Evolutionary conservation across 257 asterid species (phyloP), one percentile per base, ranked within the genome.

Genomic region (Solanum chilense): DNA sequence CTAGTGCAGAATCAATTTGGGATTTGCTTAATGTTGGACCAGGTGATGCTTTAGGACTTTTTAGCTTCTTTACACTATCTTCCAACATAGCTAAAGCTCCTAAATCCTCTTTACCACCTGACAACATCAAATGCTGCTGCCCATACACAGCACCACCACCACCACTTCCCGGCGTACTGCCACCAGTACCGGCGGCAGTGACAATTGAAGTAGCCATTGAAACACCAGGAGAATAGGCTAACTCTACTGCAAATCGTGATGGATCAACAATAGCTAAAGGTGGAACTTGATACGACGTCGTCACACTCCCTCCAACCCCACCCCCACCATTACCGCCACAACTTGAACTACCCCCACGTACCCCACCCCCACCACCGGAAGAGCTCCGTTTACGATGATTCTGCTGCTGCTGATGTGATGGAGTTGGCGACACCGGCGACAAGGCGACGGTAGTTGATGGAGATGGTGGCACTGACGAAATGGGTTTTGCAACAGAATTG

Each of bases 81-180:
- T 97, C 96, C 82, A 97, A 80, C 96, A 90, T 95, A 20, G 98
- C 99, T 13, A 97, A 87, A 37, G 99, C 96, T 2, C 98, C 97
- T 78, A 97, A 92, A 88, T 97, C 99, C 83, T 94, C 99, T 86
- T 96, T 96, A 39, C 99, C 99, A 42, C 99, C 99, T 3, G 99
- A 96, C 58, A 97, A 86, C 86, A 93, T 91, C 91, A 92, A 64
- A 71, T 93, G 98, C 88, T 90, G 95, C 4, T 86, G 90, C 3
- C 91, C 89, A 86, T 91, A 93, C 88, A 92, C 52, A 49, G 88
- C 87, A 12, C 85, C 84, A 27, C 89, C 90, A 29, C 82, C 88
- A 29, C 88, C 90, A 29, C 85, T 47, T 4, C 85, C 68, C 41
- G 85, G 68, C 7, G 44, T 80, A 80, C 83, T 88, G 64, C 89